Base-by-base conservation (phyloP, 2,329 filamentous ascomycete genomes). In the Fusarium sp. region DNA sequence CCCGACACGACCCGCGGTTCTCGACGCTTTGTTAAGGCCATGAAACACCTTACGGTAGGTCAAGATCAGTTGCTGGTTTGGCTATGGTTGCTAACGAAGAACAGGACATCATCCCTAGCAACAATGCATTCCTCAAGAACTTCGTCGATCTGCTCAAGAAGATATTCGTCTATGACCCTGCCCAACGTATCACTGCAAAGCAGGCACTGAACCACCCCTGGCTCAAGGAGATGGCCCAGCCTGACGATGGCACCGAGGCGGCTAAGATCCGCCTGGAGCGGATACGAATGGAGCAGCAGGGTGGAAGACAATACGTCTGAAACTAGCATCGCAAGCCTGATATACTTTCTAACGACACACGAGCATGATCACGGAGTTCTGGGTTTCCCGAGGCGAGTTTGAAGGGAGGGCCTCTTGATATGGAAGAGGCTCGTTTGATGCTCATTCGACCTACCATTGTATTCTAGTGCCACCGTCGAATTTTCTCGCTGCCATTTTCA, bases 131-230 rank as follows among this genome's bases (percentile, higher is more conserved):
- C 80, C 83, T 91, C 66, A 86, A 85, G 68, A 87, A 90, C 70
- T 92, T 93, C 75, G 81, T 92, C 56, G 90, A 92, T 79, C 84
- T 93, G 11, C 82, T 93, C 9, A 85, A 87, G 75, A 91, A 88
- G 80, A 92, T 93, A 57, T 93, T 93, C 74, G 87, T 92, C 35
- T 93, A 93, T 79, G 91, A 93, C 67, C 90, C 91, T 12, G 82
- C 84, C 6, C 87, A 90, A 65, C 89, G 91, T 53, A 92, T 93
- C 71, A 92, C 90, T 5, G 91, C 91, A 24, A 90, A 92, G 72
- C 84, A 92, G 76, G 91, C 91, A 2, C 82, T 93, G 49, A 87
- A 91, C 63, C 91, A 93, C 71, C 88, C 89, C 4, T 93, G 91
- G 91, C 92, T 93, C 81, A 89, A 88, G 76, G 91, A 92, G 77